Evolutionary conservation across 208 protist species (phyloP), one percentile per base, ranked within the genome.

Genomic region (Zelonia costaricensis): DNA sequence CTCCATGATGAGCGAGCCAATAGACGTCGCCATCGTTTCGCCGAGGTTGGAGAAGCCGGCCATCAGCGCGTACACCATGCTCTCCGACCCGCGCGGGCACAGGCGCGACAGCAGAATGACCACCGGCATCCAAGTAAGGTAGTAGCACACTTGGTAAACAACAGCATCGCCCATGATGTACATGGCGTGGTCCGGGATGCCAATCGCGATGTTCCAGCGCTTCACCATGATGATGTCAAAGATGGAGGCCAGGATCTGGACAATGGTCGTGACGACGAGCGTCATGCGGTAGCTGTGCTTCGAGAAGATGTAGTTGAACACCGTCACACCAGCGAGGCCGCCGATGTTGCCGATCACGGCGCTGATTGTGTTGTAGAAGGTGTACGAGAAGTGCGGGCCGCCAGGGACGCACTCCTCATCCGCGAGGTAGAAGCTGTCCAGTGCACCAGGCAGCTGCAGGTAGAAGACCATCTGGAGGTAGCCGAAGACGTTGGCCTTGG

Each of bases 1-100:
- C 51, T 82, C 66, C 64, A 88, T 85, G 31, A 91, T 31, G 20
- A 86, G 13, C 31, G 67, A 63, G 33, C 78, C 86, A 42, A 85
- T 65, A 0, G 69, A 59, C 18, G 45, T 40, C 9, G 78, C 43
- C n/a, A 85, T 74, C n/a, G 62, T 58, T 47, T 75, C 59, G 5
- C 84, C 86, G 43, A 93, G 78, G 70, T 91, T 88, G 27, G 80
- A 64, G 49, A 85, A 90, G 10, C 87, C 87, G 16, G 81, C 87
- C 36, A 93, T 60, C 3, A 93, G 64, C 25, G 88, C 78, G 38
- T 84, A 91, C 47, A 90, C 74, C 53, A 80, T 89, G 16, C 66
- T 75, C 63, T 93, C 83, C 40, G 83, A 76, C n/a, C 80, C 82
- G 39, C 76, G 79, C 18, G 88, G 84, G 62, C 84, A 92, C 9